A percentile compares a stretch with the other conserved stretches of the same genome.
These are phyloP conservation scores for Phytophthora podocarpi DNA, from an alignment of 352 stramenopile genomes.

Conservation along the genomic window DNA sequence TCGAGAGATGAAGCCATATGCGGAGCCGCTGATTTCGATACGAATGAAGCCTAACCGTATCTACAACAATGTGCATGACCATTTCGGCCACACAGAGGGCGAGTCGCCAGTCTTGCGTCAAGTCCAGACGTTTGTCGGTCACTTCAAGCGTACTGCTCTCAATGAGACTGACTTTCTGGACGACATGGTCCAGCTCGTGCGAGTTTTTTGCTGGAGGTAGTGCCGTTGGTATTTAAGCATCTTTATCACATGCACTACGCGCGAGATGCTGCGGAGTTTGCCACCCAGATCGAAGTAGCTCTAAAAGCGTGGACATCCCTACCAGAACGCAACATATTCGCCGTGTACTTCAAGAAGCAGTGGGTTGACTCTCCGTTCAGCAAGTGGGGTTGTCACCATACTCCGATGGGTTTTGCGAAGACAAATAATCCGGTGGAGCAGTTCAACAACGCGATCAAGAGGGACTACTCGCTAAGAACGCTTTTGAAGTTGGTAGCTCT, in stretches of 20 bases:
- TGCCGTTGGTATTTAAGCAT: conserved; percentile 11
- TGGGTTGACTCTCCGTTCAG: conserved; percentile 3
- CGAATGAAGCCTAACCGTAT: conserved; percentile 4
- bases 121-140: not conserved
- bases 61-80: conserved; percentile 8
- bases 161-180: not conserved
- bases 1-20: not conserved
- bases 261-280: not conserved
- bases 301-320: not conserved
- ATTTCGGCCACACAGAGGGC: not conserved
- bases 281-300: not conserved
- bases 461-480: conserved; percentile 18
- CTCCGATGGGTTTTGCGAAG: conserved; percentile 19
- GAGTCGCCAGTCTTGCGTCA: not conserved
- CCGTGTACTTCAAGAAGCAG: conserved; percentile 9
- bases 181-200: not conserved
- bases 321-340: not conserved
- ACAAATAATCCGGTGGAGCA: conserved; percentile 33
- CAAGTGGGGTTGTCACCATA: conserved; percentile 17
- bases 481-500: conserved; percentile 14
- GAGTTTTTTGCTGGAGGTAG: not conserved
- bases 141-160: not conserved
- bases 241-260: conserved; percentile 18
- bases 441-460: conserved; percentile 32
- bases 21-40: not conserved